phyloP scores from a whole-genome alignment of 1,284 basidiomycete species.

The Hymenochaete sp. region DNA sequence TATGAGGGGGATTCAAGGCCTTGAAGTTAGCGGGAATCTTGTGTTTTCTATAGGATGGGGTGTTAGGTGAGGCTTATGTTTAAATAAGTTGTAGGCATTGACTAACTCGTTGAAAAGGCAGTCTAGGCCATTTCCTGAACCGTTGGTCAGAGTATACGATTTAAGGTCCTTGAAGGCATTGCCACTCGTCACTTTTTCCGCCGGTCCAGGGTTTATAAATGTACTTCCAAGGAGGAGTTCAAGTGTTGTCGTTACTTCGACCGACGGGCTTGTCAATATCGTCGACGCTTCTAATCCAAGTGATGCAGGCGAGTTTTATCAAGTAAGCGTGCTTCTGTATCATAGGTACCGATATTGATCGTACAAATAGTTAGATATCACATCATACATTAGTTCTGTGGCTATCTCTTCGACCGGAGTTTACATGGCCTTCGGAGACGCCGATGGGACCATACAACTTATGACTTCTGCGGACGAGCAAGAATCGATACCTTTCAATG shows the following conservation, averaged over 20 bases:
- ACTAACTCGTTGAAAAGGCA: constrained; percentile 32
- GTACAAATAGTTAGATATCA: constrained; percentile 45
- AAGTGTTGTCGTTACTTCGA: constrained; percentile 74
- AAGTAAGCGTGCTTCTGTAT: constrained; percentile 34
- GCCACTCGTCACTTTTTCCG: constrained; percentile 80
- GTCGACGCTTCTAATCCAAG: constrained; percentile 73
- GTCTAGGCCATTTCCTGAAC: constrained; percentile 83
- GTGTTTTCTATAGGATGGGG: constrained; percentile 83
- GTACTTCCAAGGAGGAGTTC: constrained; percentile 75
- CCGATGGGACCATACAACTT: constrained; percentile 79
- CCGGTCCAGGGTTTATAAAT: constrained; percentile 82
- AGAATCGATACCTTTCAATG: constrained; percentile 72
- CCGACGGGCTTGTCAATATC: constrained; percentile 83
- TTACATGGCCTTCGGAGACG: constrained; percentile 90
- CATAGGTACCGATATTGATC: constrained; percentile 12
- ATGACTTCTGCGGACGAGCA: constrained; percentile 68
- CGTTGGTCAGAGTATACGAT: constrained; percentile 90
- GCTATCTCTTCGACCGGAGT: constrained; percentile 82
- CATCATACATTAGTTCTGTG: constrained; percentile 74
- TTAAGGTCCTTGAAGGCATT: constrained; percentile 73
- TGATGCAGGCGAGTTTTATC: constrained; percentile 67
- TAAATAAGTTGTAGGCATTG: constrained; percentile 16
- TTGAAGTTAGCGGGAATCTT: constrained; percentile 70
- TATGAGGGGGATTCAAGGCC: constrained; percentile 72
- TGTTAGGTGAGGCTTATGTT: constrained; percentile 49